Evolutionary conservation across 2,329 filamentous ascomycete genomes (phyloP), one percentile per base, ranked within the genome.

Genomic region (Lachnum nothofagi): DNA sequence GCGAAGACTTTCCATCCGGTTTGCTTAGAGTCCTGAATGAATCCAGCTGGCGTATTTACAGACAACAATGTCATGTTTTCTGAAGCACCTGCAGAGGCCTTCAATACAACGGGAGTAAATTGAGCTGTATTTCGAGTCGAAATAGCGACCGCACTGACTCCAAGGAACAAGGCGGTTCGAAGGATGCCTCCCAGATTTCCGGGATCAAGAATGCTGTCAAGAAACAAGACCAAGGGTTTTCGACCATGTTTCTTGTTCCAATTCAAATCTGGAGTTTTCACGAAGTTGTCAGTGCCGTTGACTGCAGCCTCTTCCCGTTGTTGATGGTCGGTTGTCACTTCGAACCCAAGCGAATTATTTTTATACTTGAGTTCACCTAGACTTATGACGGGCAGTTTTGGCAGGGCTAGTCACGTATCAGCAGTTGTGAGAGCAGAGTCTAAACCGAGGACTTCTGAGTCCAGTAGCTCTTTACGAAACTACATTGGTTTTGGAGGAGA

Each of bases 121-220:
- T 82, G 78, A 0, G 91, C 86, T 14, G 85, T 88, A 60, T 82
- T 85, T 51, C 81, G 79, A 24, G 78, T 82, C 2, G 88, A 87
- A 46, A 95, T 82, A 2, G 82, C 82, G 17, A 98, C 79, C 4
- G 88, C 91, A 47, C 91, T 87, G 5, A 88, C 85, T 19, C 91
- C 91, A n/a, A 97, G 79, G 67, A 93, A 97, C 62, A 88, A 86
- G 2, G 90, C 89, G 5, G 88, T 88, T 29, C 93, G 86, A 37
- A 97, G 76, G 51, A 97, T 91, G 19, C 84, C 89, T 35, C 93
- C 93, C 1, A 97, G 72, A 63, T 98, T 98, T 22, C 88, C 90
- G 0, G 90, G 86, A 62, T 98, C 91, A 8, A 89, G 70, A 31
- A 94, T 83, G 46, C 85, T 79, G 58, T 93, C 85, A 2, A 93